A percentile compares a stretch with the other conserved stretches of the same genome.
phyloP scores from a whole-genome alignment of 257 asterid genomes.

The Salvia rosmarinus region DNA sequence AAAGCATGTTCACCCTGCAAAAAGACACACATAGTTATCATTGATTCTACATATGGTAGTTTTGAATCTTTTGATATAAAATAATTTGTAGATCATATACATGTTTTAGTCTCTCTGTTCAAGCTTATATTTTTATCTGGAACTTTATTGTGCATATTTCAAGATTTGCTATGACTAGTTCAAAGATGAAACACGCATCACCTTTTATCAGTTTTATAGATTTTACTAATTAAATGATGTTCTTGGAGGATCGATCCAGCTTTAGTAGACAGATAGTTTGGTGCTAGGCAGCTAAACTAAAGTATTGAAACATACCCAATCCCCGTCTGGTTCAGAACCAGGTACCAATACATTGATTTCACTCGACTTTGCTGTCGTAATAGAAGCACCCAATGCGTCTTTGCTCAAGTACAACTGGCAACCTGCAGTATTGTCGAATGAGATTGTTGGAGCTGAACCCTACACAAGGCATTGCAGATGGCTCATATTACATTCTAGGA shows the following conservation, averaged over 20 bases:
- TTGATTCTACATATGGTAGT: neutral
- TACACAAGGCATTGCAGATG: conserved; percentile 32
- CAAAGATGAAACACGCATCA: conserved; percentile 15
- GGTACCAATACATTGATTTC: conserved; percentile 91
- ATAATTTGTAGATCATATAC: neutral
- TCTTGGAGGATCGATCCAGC: neutral
- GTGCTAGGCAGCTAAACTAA: conserved; percentile 5
- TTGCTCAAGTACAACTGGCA: conserved; percentile 91
- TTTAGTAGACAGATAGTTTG: neutral
- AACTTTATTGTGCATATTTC: neutral
- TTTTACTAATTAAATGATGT: neutral
- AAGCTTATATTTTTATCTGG: neutral
- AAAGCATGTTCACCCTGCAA: conserved; percentile 87
- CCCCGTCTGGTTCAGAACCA: conserved; percentile 75
- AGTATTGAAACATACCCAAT: conserved; percentile 71
- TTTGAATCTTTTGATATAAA: neutral
- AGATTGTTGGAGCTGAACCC: conserved; percentile 96
- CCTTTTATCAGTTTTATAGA: neutral
- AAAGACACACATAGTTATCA: neutral
- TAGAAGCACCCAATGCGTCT: conserved; percentile 80
- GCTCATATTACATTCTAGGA: neutral
- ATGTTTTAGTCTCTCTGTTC: neutral
- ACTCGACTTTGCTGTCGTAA: conserved; percentile 94
- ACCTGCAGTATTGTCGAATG: conserved; percentile 91
- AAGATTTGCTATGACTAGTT: neutral